phyloP scores from a whole-genome alignment of 1,139 yeast species.

The Kluyveromyces sp. region DNA sequence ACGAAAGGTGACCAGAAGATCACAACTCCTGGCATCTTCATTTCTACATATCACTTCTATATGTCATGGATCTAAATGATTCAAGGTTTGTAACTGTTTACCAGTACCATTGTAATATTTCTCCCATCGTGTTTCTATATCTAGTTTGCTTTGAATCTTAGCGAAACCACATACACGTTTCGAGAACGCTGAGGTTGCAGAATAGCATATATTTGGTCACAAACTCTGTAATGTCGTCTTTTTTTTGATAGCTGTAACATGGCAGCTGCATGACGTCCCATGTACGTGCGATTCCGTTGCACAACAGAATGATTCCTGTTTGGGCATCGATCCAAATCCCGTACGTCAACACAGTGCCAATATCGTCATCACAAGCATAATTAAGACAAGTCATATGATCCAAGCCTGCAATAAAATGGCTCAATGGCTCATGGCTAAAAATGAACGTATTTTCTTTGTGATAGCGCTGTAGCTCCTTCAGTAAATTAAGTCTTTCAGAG shows the following conservation, averaged over 20 bases:
- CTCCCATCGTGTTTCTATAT: too few species aligned
- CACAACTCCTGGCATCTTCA: neutral
- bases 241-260: constrained; percentile 14
- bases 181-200: constrained; percentile 19
- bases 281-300: constrained; percentile 14
- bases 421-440: neutral
- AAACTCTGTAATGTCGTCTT: constrained; percentile 10
- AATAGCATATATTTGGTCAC: constrained; percentile 20
- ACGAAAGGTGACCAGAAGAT: neutral
- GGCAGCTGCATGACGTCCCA: constrained; percentile 12
- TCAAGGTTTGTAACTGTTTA: neutral
- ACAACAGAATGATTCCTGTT: constrained; percentile 20
- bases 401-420: neutral
- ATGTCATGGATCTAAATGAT: neutral
- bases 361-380: neutral
- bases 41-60: neutral
- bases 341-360: constrained; percentile 7
- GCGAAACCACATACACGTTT: constrained; percentile 15
- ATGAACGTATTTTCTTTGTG: constrained; percentile 4
- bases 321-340: constrained; percentile 23
- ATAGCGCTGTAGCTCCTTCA: neutral
- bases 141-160: neutral
- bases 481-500: neutral
- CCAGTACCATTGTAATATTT: neutral
- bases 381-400: constrained; percentile 5